These are phyloP conservation scores for Prunus armeniaca DNA, from an alignment of 306 rosid species.

Conservation along the genomic window DNA sequence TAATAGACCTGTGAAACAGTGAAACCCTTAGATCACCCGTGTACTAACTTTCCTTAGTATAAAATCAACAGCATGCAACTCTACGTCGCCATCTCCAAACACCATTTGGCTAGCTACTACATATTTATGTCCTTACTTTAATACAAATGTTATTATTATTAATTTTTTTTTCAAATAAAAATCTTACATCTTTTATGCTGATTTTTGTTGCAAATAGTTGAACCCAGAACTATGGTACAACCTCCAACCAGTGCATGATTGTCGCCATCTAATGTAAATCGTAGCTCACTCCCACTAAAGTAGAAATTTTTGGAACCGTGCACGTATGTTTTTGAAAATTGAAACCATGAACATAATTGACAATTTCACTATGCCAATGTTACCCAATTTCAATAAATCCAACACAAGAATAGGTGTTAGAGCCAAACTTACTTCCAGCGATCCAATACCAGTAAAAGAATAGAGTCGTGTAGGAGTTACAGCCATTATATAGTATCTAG, in stretches of 20 bases:
- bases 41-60: not conserved
- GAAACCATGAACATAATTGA: not conserved
- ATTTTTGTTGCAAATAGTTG: not conserved
- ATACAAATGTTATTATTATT: too few species aligned
- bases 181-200: not conserved
- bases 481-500: slow-evolving; percentile 92
- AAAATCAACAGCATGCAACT: not conserved
- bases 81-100: not conserved
- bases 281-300: not conserved
- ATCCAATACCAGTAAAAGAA: slow-evolving; percentile 85
- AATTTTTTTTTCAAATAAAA: too few species aligned
- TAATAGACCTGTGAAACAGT: too few species aligned
- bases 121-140: not conserved
- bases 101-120: not conserved
- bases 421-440: slow-evolving; percentile 67
- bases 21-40: not conserved
- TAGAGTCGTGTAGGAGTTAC: slow-evolving; percentile 92
- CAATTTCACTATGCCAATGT: not conserved
- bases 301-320: not conserved
- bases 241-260: not conserved
- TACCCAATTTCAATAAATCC: not conserved
- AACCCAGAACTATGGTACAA: not conserved
- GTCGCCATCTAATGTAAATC: not conserved
- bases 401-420: not conserved
- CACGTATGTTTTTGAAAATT: not conserved